Percentiles rank a stretch among this genome's conserved stretches.
These are phyloP conservation scores for Podospora sp. DNA, from an alignment of 495 filamentous ascomycete species.

Conservation along the genomic window DNA sequence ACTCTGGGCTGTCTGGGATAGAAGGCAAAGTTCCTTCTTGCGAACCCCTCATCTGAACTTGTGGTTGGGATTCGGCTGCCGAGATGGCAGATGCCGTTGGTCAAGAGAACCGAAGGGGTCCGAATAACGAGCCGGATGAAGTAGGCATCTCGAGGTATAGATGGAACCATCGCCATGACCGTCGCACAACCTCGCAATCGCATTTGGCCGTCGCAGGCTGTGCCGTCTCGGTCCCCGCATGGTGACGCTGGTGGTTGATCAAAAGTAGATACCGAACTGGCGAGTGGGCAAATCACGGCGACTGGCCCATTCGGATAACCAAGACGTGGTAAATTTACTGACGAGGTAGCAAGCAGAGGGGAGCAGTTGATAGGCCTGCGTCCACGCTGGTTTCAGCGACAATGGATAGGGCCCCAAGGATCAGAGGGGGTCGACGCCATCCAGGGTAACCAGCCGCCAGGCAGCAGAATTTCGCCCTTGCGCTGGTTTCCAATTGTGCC, in stretches of 20 bases:
- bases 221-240: neutral
- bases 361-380: neutral
- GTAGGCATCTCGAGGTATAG: neutral
- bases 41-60: neutral
- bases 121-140: neutral
- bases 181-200: slow-evolving; percentile 2
- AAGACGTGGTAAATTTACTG: neutral
- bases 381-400: neutral
- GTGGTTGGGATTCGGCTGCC: neutral
- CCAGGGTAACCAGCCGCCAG: neutral
- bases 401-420: neutral
- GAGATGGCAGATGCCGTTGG: neutral
- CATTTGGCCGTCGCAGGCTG: neutral
- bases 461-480: slow-evolving; percentile 6
- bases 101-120: neutral
- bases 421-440: neutral
- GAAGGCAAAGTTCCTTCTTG: neutral
- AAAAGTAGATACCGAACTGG: neutral
- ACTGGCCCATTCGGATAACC: neutral
- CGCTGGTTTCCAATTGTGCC: neutral
- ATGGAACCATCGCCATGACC: neutral
- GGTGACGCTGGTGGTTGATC: neutral
- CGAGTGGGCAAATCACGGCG: neutral
- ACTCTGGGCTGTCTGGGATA: neutral
- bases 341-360: neutral